Evolutionary conservation across 768 basidiomycete species (phyloP).

Genomic region (Fibroporia radiculosa): DNA sequence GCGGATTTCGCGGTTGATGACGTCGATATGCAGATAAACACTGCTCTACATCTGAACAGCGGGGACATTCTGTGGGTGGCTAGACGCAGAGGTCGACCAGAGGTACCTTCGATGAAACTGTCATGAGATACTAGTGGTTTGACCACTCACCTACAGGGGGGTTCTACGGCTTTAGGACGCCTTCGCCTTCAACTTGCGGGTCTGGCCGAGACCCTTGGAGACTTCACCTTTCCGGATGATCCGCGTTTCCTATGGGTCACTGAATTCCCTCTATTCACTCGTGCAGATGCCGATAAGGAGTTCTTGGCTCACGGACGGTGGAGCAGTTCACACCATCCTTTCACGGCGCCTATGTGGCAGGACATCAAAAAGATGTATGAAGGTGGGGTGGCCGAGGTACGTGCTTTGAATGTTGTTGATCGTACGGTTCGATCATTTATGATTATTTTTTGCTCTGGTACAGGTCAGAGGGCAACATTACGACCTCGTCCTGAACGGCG

Average conservation of each 20-base stretch:
- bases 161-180: slow-evolving; percentile 75
- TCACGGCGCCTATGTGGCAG: slow-evolving; percentile 92
- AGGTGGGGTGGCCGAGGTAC: slow-evolving; percentile 51
- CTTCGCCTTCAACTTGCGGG: slow-evolving; percentile 61
- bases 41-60: slow-evolving; percentile 33
- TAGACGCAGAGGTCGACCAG: slow-evolving; percentile 39
- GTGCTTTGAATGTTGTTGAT: slow-evolving; percentile 4
- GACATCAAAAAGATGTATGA: slow-evolving; percentile 72
- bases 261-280: slow-evolving; percentile 90
- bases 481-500: slow-evolving; percentile 89
- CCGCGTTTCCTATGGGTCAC: slow-evolving; percentile 95
- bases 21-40: not conserved
- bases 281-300: slow-evolving; percentile 81
- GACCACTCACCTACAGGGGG: slow-evolving; percentile 46
- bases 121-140: slow-evolving; percentile 2
- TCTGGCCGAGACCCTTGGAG: slow-evolving; percentile 53
- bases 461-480: slow-evolving; percentile 94
- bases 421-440: not conserved
- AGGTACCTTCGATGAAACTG: slow-evolving; percentile 37
- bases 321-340: slow-evolving; percentile 93
- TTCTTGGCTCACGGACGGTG: slow-evolving; percentile 80
- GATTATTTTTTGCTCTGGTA: not conserved
- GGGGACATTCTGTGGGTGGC: slow-evolving; percentile 41
- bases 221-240: slow-evolving; percentile 41
- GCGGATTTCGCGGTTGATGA: too few species aligned